Evolutionary conservation across 2,329 filamentous ascomycete species (phyloP).

Genomic region (Exserohilum turcica): DNA sequence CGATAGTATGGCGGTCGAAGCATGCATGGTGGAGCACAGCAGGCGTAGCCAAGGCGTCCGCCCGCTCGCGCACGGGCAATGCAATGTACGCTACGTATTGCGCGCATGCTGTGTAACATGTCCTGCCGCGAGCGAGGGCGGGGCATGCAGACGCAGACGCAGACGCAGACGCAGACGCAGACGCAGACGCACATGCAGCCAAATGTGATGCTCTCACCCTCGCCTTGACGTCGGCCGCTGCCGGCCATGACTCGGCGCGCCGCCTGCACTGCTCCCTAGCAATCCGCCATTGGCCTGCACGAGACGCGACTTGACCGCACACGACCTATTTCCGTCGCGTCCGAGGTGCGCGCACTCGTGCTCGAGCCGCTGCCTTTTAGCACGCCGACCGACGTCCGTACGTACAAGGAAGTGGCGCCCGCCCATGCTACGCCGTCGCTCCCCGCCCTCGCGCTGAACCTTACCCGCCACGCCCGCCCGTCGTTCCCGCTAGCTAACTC

Average conservation of each 20-base stretch:
- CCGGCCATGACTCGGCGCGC: conserved; percentile 10
- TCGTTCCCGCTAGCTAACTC: conserved; percentile 1
- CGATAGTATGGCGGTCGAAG: too few relatives aligned
- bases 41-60: conserved; percentile 7
- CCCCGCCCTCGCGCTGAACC: not conserved
- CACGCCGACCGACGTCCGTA: too few relatives aligned
- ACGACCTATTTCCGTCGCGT: not conserved
- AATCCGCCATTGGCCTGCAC: not conserved
- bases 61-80: not conserved
- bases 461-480: conserved; percentile 1
- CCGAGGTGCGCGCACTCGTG: not conserved
- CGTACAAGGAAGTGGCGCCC: not conserved
- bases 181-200: not conserved
- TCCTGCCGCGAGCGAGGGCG: conserved; percentile 1
- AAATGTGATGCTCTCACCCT: conserved; percentile 3
- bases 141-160: conserved; percentile 1
- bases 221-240: conserved; percentile 2
- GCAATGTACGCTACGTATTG: conserved; percentile 5
- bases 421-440: not conserved
- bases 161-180: conserved; percentile 1
- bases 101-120: conserved; percentile 15
- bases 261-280: conserved; percentile 8
- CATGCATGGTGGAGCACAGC: too few relatives aligned
- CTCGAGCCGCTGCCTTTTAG: too few relatives aligned
- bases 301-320: too few relatives aligned